Conservation (phyloP, 805 yeast genomes). For the Scheffersomyces ergatensis region DNA sequence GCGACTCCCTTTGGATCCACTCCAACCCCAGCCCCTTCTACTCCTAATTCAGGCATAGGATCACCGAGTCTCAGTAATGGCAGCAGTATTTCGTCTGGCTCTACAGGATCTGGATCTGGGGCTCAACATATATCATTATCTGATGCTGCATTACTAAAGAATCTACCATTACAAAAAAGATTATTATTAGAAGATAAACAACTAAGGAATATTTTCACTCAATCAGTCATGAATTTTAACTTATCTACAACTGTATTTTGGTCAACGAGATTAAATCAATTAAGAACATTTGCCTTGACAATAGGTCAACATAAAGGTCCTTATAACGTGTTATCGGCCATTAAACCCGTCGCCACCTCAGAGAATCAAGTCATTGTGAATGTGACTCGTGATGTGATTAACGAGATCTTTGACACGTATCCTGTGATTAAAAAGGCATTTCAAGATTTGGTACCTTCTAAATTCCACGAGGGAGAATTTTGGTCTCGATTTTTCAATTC, state of each 20-base stretch:
- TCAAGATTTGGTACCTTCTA: slow-evolving; percentile 80
- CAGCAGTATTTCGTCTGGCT: slow-evolving; percentile 7
- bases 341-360: slow-evolving; percentile 87
- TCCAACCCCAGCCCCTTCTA: slow-evolving; percentile 4
- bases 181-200: slow-evolving; percentile 66
- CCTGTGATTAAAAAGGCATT: slow-evolving; percentile 90
- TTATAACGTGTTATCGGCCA: slow-evolving; percentile 89
- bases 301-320: slow-evolving; percentile 87
- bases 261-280: slow-evolving; percentile 73
- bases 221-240: slow-evolving; percentile 77
- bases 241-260: slow-evolving; percentile 83
- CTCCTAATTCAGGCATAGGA: slow-evolving; percentile 2
- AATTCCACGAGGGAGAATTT: slow-evolving; percentile 83
- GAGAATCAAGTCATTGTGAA: slow-evolving; percentile 93
- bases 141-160: slow-evolving; percentile 55
- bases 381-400: slow-evolving; percentile 85
- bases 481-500: slow-evolving; percentile 97
- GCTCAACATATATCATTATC: slow-evolving; percentile 19
- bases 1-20: slow-evolving; percentile 4
- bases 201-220: slow-evolving; percentile 76
- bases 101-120: slow-evolving; percentile 10
- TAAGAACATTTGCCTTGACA: slow-evolving; percentile 84
- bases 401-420: slow-evolving; percentile 85
- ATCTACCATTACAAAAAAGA: slow-evolving; percentile 76
- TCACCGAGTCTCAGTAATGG: no score